Percentiles rank a stretch among this genome's conserved stretches.
phyloP scores from a whole-genome alignment of 1,284 basidiomycete genomes.

The Pseudozyma thailandica region DNA sequence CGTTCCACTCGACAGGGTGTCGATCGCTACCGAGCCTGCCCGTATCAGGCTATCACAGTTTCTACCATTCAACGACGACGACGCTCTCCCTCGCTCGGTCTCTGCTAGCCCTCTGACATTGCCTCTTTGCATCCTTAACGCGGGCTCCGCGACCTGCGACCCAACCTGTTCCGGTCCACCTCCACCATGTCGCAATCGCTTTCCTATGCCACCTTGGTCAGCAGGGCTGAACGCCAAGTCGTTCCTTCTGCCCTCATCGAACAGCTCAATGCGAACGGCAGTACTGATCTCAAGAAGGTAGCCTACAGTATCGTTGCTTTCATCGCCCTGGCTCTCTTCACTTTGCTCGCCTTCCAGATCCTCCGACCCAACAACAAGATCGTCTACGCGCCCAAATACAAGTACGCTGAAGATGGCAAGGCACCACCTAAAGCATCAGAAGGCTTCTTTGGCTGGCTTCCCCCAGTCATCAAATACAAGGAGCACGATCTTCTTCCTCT shows the following conservation, averaged over 20 bases:
- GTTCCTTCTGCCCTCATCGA: slow-evolving; percentile 35
- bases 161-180: neutral
- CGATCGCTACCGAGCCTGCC: too few relatives aligned
- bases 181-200: slow-evolving; percentile 18
- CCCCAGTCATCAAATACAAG: slow-evolving; percentile 82
- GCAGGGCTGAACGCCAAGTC: slow-evolving; percentile 17
- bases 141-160: slow-evolving; percentile 12
- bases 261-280: slow-evolving; percentile 45
- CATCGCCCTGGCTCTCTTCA: slow-evolving; percentile 44
- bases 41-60: neutral
- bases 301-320: slow-evolving; percentile 54
- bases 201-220: slow-evolving; percentile 3
- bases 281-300: slow-evolving; percentile 42
- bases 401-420: slow-evolving; percentile 85
- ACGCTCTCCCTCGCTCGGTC: neutral
- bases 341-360: slow-evolving; percentile 58
- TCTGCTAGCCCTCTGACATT: too few relatives aligned
- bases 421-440: slow-evolving; percentile 76
- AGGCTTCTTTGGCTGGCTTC: slow-evolving; percentile 78
- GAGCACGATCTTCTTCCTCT: slow-evolving; percentile 89
- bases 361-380: slow-evolving; percentile 71
- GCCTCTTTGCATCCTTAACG: neutral
- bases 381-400: slow-evolving; percentile 83
- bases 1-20: too few relatives aligned
- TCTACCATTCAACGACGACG: neutral